Evolutionary conservation across 768 basidiomycete species (phyloP).

Genomic region (Serendipita sp.): DNA sequence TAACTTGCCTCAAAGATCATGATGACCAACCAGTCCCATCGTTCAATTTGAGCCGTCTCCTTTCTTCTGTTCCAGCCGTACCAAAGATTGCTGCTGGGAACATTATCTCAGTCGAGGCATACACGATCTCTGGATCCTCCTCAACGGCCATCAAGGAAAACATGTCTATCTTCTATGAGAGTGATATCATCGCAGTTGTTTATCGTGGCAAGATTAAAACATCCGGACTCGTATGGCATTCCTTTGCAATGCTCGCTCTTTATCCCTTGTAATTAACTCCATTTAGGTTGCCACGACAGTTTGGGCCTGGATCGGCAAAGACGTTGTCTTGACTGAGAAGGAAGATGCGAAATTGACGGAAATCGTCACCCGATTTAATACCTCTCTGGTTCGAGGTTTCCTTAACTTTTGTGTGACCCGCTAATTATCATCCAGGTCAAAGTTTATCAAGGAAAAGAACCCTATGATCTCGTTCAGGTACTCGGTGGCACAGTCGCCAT

Average conservation of each 20-base stretch:
- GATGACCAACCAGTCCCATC: conserved; percentile 30
- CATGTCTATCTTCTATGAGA: conserved; percentile 51
- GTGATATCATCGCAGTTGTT: conserved; percentile 52
- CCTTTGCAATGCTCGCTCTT: not conserved
- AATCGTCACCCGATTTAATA: conserved; percentile 58
- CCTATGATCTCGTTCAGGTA: conserved; percentile 40
- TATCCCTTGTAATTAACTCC: not conserved
- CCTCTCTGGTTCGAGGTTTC: conserved; percentile 33
- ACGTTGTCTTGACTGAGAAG: conserved; percentile 34
- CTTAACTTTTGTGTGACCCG: not conserved
- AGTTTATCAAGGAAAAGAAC: conserved; percentile 45
- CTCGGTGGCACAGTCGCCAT: conserved; percentile 60
- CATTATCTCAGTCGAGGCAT: conserved; percentile 57
- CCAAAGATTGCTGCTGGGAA: conserved; percentile 26
- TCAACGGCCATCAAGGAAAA: conserved; percentile 32
- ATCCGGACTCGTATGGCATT: conserved; percentile 35
- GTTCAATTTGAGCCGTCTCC: conserved; percentile 27
- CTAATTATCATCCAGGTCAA: conserved; percentile 3
- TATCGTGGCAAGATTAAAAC: conserved; percentile 50
- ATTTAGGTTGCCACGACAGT: conserved; percentile 37
- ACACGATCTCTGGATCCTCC: conserved; percentile 39
- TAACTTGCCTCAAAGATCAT: conserved; percentile 21
- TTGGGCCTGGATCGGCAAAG: conserved; percentile 64
- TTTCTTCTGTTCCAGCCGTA: not conserved
- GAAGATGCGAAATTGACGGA: conserved; percentile 57